Percentiles rank a stretch among this genome's conserved stretches.
Evolutionary conservation across 2,329 filamentous ascomycete species (phyloP).

Genomic region (Phaeosphaeria sp.): DNA sequence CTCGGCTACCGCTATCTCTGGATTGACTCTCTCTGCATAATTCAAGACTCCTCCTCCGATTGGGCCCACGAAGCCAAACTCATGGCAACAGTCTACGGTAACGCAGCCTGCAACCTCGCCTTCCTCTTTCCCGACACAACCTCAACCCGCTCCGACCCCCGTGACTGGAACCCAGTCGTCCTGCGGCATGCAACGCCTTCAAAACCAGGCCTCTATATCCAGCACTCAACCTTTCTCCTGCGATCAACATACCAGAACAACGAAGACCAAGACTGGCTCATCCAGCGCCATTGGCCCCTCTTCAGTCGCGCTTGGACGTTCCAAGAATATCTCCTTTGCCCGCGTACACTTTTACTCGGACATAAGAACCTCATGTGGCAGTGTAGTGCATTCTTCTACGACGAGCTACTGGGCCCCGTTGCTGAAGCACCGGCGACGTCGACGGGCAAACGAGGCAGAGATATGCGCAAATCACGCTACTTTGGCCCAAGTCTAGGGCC

Average conservation of each 20-base stretch:
- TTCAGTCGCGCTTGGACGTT: slow-evolving; percentile 25
- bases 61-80: slow-evolving; percentile 14
- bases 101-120: slow-evolving; percentile 15
- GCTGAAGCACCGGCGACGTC: not conserved
- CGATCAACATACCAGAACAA: not conserved
- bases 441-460: not conserved
- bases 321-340: slow-evolving; percentile 22
- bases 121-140: slow-evolving; percentile 8
- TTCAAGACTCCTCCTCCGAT: slow-evolving; percentile 18
- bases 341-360: slow-evolving; percentile 18
- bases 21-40: slow-evolving; percentile 30
- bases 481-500: too few relatives aligned
- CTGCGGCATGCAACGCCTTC: slow-evolving; percentile 1
- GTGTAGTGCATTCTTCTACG: slow-evolving; percentile 12
- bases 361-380: slow-evolving; percentile 19
- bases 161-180: slow-evolving; percentile 11
- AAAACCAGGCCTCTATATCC: slow-evolving; percentile 8
- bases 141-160: slow-evolving; percentile 6
- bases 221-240: not conserved
- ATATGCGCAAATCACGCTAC: slow-evolving; percentile 9
- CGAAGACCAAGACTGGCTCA: slow-evolving; percentile 6
- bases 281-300: slow-evolving; percentile 14
- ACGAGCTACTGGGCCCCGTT: slow-evolving; percentile 11
- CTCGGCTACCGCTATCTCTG: slow-evolving; percentile 26
- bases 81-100: slow-evolving; percentile 21